Conservation (phyloP, 2,329 filamentous ascomycete genomes). For the Emydomyces testavorans region DNA sequence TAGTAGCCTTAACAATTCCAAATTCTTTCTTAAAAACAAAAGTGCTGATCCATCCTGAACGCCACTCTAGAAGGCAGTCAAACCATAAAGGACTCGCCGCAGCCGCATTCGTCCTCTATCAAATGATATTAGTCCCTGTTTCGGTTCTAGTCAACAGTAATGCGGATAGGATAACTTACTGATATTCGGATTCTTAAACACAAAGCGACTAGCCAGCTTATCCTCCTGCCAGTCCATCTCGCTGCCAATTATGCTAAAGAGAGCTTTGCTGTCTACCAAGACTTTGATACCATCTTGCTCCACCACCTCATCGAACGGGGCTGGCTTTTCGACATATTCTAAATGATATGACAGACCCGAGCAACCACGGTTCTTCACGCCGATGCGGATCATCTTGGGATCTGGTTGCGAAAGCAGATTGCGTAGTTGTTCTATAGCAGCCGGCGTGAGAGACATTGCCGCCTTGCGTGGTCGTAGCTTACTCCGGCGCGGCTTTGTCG, state of each 20-base stretch:
- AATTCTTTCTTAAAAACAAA: background rate
- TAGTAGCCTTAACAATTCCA: background rate
- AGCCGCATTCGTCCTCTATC: slow-evolving; percentile 90
- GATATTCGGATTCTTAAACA: slow-evolving; percentile 96
- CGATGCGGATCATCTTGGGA: slow-evolving; percentile 85
- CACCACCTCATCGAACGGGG: slow-evolving; percentile 77
- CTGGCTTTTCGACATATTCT: slow-evolving; percentile 88
- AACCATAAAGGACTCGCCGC: slow-evolving; percentile 92
- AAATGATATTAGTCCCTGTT: slow-evolving; percentile 19
- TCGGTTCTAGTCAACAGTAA: background rate
- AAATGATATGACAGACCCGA: slow-evolving; percentile 87
- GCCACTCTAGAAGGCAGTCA: slow-evolving; percentile 18
- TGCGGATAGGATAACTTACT: slow-evolving; percentile 53
- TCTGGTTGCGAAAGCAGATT: slow-evolving; percentile 70
- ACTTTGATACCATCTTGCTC: slow-evolving; percentile 95
- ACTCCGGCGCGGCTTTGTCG: slow-evolving; percentile 46
- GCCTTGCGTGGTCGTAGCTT: slow-evolving; percentile 77
- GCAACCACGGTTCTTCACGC: slow-evolving; percentile 87
- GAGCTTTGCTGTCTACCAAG: slow-evolving; percentile 88
- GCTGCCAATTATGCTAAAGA: slow-evolving; percentile 95
- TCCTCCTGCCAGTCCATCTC: slow-evolving; percentile 99
- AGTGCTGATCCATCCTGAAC: background rate
- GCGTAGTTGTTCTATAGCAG: slow-evolving; percentile 68
- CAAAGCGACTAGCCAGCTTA: slow-evolving; percentile 80
- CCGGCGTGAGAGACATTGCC: slow-evolving; percentile 71